Evolutionary conservation across 176 grass and related monocot species (phyloP).

Genomic region (Hordeum marinum): DNA sequence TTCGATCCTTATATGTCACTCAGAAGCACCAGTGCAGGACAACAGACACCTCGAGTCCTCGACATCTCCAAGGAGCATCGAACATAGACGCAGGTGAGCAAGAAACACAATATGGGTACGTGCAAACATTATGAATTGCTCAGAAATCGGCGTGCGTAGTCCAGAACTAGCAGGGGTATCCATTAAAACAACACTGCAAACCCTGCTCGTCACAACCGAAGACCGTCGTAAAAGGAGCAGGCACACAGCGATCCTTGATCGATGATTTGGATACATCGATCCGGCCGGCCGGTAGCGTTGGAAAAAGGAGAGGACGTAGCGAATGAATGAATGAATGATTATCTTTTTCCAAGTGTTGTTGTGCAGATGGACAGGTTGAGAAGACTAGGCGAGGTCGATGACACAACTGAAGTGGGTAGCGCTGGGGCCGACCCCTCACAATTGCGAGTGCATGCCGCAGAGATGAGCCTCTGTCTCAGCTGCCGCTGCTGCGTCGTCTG

Average conservation of each 20-base stretch:
- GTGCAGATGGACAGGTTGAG: conserved; percentile 32
- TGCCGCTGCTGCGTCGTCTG: not conserved
- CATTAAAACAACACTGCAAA: not conserved
- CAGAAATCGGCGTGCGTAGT: not conserved
- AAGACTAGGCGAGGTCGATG: conserved; percentile 48
- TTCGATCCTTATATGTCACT: not conserved
- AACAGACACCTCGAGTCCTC: not conserved
- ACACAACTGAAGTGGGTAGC: conserved; percentile 49
- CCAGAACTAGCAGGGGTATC: not conserved
- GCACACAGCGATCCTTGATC: not conserved
- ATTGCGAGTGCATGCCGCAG: conserved; percentile 26
- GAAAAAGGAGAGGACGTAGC: not conserved
- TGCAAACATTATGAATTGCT: not conserved
- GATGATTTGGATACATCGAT: not conserved
- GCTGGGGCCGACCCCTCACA: conserved; percentile 1
- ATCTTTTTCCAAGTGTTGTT: conserved; percentile 25
- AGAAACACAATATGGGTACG: not conserved
- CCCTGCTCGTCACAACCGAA: not conserved
- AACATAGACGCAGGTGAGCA: not conserved
- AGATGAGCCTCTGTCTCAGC: not conserved
- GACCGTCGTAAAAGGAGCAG: not conserved
- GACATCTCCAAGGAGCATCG: not conserved
- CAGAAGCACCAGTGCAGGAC: not conserved
- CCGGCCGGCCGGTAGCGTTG: not conserved
- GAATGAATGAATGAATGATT: not conserved